phyloP scores from a whole-genome alignment of 768 basidiomycete genomes.

The Russula sp. region DNA sequence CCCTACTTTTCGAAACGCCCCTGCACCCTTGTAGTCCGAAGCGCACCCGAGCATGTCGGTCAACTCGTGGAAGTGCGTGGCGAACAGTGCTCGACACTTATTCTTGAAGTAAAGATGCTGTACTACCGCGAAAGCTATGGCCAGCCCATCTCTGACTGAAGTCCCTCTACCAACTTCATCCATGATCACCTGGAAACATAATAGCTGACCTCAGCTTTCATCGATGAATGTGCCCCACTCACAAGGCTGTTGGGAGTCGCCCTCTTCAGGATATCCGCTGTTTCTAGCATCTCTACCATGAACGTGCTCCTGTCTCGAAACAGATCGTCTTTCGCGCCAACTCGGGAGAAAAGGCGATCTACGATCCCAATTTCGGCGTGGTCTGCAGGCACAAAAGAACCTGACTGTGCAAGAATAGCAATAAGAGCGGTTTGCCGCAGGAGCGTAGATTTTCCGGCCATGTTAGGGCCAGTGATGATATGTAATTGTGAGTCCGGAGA shows the following conservation, averaged over 20 bases:
- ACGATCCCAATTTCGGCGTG: conserved; percentile 75
- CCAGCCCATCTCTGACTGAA: conserved; percentile 84
- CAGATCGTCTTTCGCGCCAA: conserved; percentile 93
- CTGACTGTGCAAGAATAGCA: conserved; percentile 83
- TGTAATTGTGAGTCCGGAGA: conserved; percentile 60
- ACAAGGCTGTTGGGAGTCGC: conserved; percentile 84
- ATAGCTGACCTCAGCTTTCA: conserved; percentile 5
- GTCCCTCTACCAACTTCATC: conserved; percentile 99
- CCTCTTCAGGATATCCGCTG: conserved; percentile 79
- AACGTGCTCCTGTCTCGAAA: conserved; percentile 93
- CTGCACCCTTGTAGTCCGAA: conserved; percentile 37
- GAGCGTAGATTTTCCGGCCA: conserved; percentile 92
- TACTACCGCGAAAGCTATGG: conserved; percentile 88
- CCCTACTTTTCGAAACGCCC: conserved; percentile 53
- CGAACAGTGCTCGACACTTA: conserved; percentile 82
- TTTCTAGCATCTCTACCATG: conserved; percentile 98
- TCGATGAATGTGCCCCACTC: conserved; percentile 26
- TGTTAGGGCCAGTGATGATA: conserved; percentile 90
- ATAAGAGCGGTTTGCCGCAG: conserved; percentile 90
- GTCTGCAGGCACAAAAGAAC: conserved; percentile 91
- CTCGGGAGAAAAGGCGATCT: conserved; percentile 87
- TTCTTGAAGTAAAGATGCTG: conserved; percentile 73
- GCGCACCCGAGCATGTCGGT: conserved; percentile 73
- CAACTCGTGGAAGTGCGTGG: conserved; percentile 97
- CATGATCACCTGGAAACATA: conserved; percentile 78